Base-by-base conservation (phyloP, 2,329 filamentous ascomycete genomes). In the Penicillium sp. region DNA sequence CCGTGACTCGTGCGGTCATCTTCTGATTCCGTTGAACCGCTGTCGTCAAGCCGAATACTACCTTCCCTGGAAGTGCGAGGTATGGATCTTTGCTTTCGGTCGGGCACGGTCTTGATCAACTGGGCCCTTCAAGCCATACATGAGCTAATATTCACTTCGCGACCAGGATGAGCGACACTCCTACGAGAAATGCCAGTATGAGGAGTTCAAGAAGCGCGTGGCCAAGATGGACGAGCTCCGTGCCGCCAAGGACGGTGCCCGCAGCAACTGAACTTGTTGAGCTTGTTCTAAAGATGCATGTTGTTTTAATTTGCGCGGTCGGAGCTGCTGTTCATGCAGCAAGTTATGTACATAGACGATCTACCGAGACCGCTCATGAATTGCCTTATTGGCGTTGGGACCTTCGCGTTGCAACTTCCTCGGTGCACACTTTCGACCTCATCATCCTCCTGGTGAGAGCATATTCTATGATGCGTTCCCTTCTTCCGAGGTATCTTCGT, bases 121-220 rank as follows among this genome's bases (percentile, higher is more conserved):
- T 13, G 14, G 23, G 22, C 30, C 26, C 12, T 41, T 27, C 22
- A 15, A 26, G 12, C 26, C 29, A 31, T 35, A 45, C 37, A 6
- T 27, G 8, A 32, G 20, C 45, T 33, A 31, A 30, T 32, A 15
- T 32, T 32, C 39, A 38, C 25, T 22, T 17, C 17, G n/a, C 17
- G 23, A 34, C 43, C 22, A 96, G 92, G 81, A 88, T 66, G 92
- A 98, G 75, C 77, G 92, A 73, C 92, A 98, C 71, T 84, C 82
- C 61, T 98, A 98, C 75, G 92, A 98, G 67, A 96, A 96, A 69
- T 98, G 92, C 79, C 92, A 98, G 63, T 98, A 98, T 70, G 85
- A 85, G 50, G 92, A 96, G 67, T 98, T 98, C 76, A 95, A 95
- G 80, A 87, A 90, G 77, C 82, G 92, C 42, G 92, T 98, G 50